Evolutionary conservation across 352 stramenopile species (phyloP), one percentile per base, ranked within the genome.

Genomic region (Elongisporangium prolatum): DNA sequence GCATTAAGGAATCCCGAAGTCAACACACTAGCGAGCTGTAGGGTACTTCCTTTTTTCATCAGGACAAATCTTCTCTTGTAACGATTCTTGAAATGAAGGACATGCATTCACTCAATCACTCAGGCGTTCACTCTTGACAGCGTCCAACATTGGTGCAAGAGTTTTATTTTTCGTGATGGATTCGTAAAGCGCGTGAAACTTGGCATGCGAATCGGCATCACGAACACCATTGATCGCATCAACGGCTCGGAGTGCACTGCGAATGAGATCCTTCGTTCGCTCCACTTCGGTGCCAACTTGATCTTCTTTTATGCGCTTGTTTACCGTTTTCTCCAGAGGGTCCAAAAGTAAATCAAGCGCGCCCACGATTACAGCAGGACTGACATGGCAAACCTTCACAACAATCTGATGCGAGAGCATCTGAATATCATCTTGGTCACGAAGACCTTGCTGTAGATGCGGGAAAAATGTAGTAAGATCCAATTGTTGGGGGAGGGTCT

Each of bases 371-470:
- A 84, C 77, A 24, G 77, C 85, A 50, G 88, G 80, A 61, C 90
- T 84, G 51, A 94, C 66, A 18, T 66, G 59, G 65, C 89, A 97
- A 61, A 98, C 95, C 63, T 98, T 97, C 47, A 97, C 90, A 21
- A 99, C 69, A 73, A 99, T 98, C 57, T 98, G 95, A 71, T 99
- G 97, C 54, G 86, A 95, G 25, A 98, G 85, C 67, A 98, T 89
- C 64, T 99, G 93, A 28, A 99, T 88, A 67, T 99, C 97, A 64
- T 99, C 97, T 68, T 97, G 97, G 71, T 91, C 88, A 65, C 77
- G 80, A 56, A 98, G 64, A 21, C 93, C 91, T 47, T 91, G 84
- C 52, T 96, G 84, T 18, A 99, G 72, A 67, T 98, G 88, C 58
- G 94, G 90, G 59, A 99, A 96, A 57, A 99, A 96, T 11, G 84